Conservation (phyloP, 306 rosid species). For the Mimosa bimucronata region DNA sequence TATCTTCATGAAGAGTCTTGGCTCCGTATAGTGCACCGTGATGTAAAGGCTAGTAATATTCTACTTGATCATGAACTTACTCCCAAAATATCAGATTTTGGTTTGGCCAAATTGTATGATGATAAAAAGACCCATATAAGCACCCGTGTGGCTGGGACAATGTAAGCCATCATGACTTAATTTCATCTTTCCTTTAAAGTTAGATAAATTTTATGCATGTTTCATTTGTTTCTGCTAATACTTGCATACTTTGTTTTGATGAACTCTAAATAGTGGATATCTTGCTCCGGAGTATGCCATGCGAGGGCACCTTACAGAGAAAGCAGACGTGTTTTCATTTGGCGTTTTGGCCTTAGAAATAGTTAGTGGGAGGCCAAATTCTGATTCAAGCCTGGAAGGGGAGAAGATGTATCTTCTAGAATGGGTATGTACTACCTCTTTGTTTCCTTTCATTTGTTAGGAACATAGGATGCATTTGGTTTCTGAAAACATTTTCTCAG, state of each 20-base stretch:
- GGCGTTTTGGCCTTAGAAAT: constrained; percentile 82
- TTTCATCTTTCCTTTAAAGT: not conserved
- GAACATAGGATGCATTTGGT: too few species aligned
- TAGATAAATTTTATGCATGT: not conserved
- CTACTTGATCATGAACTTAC: constrained; percentile 61
- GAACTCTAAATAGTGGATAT: constrained; percentile 61
- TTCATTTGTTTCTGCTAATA: not conserved
- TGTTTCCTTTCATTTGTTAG: too few species aligned
- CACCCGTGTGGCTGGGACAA: constrained; percentile 79
- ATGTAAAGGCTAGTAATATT: constrained; percentile 82
- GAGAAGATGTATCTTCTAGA: constrained; percentile 73
- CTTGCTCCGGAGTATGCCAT: constrained; percentile 91
- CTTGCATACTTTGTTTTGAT: constrained; percentile 9
- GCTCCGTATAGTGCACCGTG: constrained; percentile 74
- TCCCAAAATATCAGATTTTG: constrained; percentile 86
- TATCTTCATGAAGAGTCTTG: constrained; percentile 87
- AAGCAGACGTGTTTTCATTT: constrained; percentile 84
- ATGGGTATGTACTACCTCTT: constrained; percentile 53
- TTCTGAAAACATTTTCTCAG: too few species aligned
- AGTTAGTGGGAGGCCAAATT: constrained; percentile 73
- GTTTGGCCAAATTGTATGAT: constrained; percentile 80
- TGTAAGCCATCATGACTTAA: constrained; percentile 48
- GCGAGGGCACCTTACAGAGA: constrained; percentile 88
- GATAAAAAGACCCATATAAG: constrained; percentile 82
- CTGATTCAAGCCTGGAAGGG: constrained; percentile 61